Evolutionary conservation across 805 yeast species (phyloP).

Genomic region (Zygosaccharomyces bailii): DNA sequence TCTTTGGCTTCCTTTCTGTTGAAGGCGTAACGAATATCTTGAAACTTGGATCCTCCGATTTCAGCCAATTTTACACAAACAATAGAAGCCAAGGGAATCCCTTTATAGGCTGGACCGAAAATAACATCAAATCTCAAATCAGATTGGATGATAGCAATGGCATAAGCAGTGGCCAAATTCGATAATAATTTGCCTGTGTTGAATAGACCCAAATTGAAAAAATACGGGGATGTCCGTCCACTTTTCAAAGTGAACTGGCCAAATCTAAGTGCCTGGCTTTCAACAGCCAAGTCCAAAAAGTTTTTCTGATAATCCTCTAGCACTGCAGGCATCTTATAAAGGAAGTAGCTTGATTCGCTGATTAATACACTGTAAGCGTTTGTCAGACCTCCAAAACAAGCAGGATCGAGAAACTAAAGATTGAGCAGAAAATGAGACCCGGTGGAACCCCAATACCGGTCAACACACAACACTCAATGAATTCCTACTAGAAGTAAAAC

Average conservation of each 20-base stretch:
- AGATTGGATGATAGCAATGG: constrained; percentile 76
- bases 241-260: constrained; percentile 88
- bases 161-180: constrained; percentile 84
- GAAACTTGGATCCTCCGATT: constrained; percentile 75
- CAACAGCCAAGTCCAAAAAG: constrained; percentile 79
- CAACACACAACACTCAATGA: constrained; percentile 6
- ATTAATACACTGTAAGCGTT: not conserved
- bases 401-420: not conserved
- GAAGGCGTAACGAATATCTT: constrained; percentile 79
- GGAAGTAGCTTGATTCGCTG: not conserved
- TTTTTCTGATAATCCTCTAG: constrained; percentile 52
- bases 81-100: constrained; percentile 91
- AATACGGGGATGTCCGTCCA: constrained; percentile 93
- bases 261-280: constrained; percentile 76
- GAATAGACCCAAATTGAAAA: constrained; percentile 91
- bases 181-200: constrained; percentile 73
- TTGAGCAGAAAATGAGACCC: constrained; percentile 5
- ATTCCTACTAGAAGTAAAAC: not conserved
- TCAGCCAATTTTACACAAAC: constrained; percentile 91
- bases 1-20: constrained; percentile 96
- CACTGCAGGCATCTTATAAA: constrained; percentile 20
- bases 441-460: constrained; percentile 8
- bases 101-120: constrained; percentile 98
- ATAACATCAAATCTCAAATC: constrained; percentile 83
- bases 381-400: not conserved